Evolutionary conservation across 768 basidiomycete species (phyloP), one percentile per base, ranked within the genome.

Genomic region (Russula sp.): DNA sequence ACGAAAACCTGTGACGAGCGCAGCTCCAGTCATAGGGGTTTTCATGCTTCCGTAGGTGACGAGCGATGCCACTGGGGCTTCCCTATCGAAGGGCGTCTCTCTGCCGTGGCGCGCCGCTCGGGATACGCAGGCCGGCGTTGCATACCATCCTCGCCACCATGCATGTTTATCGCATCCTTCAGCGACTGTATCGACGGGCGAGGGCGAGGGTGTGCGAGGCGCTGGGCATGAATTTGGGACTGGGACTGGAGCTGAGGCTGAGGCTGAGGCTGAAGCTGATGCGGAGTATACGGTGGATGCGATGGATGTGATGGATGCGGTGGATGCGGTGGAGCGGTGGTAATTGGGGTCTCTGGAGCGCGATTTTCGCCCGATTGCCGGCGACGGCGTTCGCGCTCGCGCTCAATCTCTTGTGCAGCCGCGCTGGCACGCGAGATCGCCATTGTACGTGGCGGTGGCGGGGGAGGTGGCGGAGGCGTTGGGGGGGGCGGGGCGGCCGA

Each of bases 321-420:
- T n/a, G 53, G 35, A 2, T 37, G 51, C 6, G 47, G 53, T 11
- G 37, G 42, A 1, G 40, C 2, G 39, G 57, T 6, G 59, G 51
- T 22, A 9, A 35, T 7, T 6, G 62, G 49, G 3, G 57, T 59
- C 8, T 52, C 60, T 11, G 42, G 34, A 53, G 22, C 20, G 54
- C 64, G 64, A 58, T 48, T 45, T 39, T 59, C 62, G 49, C 59
- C 60, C 55, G 65, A 66, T 31, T 68, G 58, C 10, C 56, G 44
- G 40, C 65, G 61, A 18, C 65, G 65, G 34, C 66, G 65, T n/a
- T 66, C 64, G 42, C 66, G 66, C 48, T 67, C 66, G 27, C 66
- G 67, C 52, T 64, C 63, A 6, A 64, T 59, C 22, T 54, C 62
- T 39, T 63, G 45, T 47, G 67, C 67, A 20, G 67, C 67, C 1